Conservation (phyloP, 176 grass and related monocot genomes). For the Oryza rufipogon region DNA sequence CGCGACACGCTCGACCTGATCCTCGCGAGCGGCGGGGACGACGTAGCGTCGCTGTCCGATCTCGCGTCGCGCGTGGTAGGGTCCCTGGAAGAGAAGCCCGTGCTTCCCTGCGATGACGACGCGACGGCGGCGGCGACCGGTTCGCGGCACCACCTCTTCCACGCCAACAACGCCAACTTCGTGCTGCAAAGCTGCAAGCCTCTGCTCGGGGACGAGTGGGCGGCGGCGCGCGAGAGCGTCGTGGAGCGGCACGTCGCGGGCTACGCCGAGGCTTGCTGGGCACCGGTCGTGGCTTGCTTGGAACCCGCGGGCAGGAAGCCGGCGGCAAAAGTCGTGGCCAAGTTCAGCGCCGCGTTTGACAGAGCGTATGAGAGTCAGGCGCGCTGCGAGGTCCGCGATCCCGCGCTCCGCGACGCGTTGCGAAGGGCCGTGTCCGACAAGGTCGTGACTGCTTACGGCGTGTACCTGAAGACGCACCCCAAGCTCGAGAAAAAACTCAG, state of each 20-base stretch:
- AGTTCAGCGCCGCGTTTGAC: constrained; percentile 27
- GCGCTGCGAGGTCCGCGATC: constrained; percentile 7
- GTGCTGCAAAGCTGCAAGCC: neutral
- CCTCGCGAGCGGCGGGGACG: neutral
- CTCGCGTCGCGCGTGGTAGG: constrained; percentile 6
- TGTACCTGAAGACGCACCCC: constrained; percentile 15
- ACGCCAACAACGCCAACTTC: constrained; percentile 20
- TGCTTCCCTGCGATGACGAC: neutral
- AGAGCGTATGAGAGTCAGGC: neutral
- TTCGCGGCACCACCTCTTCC: constrained; percentile 24
- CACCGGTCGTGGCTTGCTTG: constrained; percentile 10
- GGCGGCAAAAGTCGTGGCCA: neutral
- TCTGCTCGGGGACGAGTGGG: constrained; percentile 31
- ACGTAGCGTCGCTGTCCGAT: neutral
- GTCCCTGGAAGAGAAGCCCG: neutral
- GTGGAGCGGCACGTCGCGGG: constrained; percentile 1
- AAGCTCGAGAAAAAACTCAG: neutral
- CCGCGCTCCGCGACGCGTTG: constrained; percentile 8
- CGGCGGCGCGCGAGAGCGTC: neutral
- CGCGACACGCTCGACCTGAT: constrained; percentile 4
- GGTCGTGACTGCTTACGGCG: constrained; percentile 29
- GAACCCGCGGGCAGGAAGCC: neutral
- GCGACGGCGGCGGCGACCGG: neutral
- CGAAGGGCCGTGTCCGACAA: neutral
- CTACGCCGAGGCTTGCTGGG: constrained; percentile 14